Evolutionary conservation across 257 asterid genomes (phyloP), one percentile per base, ranked within the genome.

Genomic region (Avicennia marina): DNA sequence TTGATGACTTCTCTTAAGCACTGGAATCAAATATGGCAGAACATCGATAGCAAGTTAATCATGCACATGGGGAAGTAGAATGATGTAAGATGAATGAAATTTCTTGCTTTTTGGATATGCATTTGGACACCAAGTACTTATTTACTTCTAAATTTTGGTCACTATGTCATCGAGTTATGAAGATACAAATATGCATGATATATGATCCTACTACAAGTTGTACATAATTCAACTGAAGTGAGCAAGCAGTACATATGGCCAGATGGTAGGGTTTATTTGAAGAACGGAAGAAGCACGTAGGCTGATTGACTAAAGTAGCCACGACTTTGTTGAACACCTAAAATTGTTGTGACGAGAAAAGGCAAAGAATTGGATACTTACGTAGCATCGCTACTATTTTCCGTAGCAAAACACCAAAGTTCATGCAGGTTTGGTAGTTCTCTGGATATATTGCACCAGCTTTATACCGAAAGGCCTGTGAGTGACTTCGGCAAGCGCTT

Each of bases 361-460:
- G 33, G 19, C 0, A 40, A 40, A 3, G 3, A 7, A 2, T 12
- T 3, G 2, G 7, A 44, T 31, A 54, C 69, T 72, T 56, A 72
- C 77, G 10, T 6, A 50, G 18, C 1, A 49, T 13, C 4, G 49
- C 9, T 3, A 12, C n/a, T 24, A 72, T 15, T 6, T 15, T 38
- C 50, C 59, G 15, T 16, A 56, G 1, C 15, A 25, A 49, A 18
- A 4, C 2, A 19, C 9, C 24, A 10, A 54, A 13, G 31, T 40
- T 27, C 0, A 42, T 12, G 36, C 73, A 72, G 10, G 77, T 61
- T 17, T 60, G 62, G 34, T 56, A 61, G 34, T 60, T 66, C 34
- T 49, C 36, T 32, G 73, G 77, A 56, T 56, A 72, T 1, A 1
- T 48, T 2, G 69, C 29, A 15, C 20, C 18, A 12, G 50, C 26